A percentile compares a stretch with the other conserved stretches of the same genome.
These are phyloP conservation scores for Huiozyma naganishii DNA, from an alignment of 805 yeast species.

Conservation along the genomic window DNA sequence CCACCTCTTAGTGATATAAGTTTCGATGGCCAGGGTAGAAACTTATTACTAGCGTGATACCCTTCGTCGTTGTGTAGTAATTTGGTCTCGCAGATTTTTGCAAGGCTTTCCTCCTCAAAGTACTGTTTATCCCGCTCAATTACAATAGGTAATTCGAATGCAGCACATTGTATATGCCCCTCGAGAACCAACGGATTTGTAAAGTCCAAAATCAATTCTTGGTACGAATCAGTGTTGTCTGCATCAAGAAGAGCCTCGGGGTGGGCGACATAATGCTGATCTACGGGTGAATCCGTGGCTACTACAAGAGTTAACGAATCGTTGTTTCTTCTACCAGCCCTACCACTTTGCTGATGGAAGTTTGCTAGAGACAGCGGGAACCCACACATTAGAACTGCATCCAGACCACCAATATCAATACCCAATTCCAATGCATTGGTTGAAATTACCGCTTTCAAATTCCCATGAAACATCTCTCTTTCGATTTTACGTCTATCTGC, in stretches of 20 bases:
- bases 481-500: slow-evolving; percentile 82
- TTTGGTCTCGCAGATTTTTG: slow-evolving; percentile 30
- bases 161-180: slow-evolving; percentile 90
- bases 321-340: slow-evolving; percentile 84
- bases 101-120: slow-evolving; percentile 32
- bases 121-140: slow-evolving; percentile 43
- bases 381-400: slow-evolving; percentile 86
- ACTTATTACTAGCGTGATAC: slow-evolving; percentile 46
- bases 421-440: slow-evolving; percentile 95
- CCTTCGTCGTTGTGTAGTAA: slow-evolving; percentile 34
- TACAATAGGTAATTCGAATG: slow-evolving; percentile 66
- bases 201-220: slow-evolving; percentile 49
- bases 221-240: slow-evolving; percentile 44
- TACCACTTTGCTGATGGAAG: slow-evolving; percentile 90
- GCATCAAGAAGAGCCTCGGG: slow-evolving; percentile 21
- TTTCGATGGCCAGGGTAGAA: slow-evolving; percentile 72
- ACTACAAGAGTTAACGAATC: slow-evolving; percentile 82
- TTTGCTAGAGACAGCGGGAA: slow-evolving; percentile 83
- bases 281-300: slow-evolving; percentile 75
- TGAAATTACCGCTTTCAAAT: slow-evolving; percentile 75
- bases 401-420: slow-evolving; percentile 86
- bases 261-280: slow-evolving; percentile 69
- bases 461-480: slow-evolving; percentile 80
- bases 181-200: slow-evolving; percentile 56
- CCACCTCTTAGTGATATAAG: slow-evolving; percentile 72